Conservation (phyloP, 1,284 basidiomycete species). For the Kwoniella shivajii region DNA sequence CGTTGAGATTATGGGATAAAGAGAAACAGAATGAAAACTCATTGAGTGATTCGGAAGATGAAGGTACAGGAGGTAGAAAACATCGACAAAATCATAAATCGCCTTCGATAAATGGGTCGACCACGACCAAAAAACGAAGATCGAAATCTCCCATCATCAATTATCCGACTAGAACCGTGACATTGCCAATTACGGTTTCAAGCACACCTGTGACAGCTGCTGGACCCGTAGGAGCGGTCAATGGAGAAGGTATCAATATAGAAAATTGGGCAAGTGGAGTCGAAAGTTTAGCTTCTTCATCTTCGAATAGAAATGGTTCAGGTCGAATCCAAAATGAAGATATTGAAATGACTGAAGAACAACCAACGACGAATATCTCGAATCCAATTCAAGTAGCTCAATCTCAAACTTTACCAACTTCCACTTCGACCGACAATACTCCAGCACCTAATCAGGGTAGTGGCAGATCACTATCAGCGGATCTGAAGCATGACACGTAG, state of each 20-base stretch:
- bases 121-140: conserved; percentile 8
- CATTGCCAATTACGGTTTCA: background rate
- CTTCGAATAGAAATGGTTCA: too few relatives aligned
- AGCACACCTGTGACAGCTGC: background rate
- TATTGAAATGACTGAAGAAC: too few relatives aligned
- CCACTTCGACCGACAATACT: too few relatives aligned
- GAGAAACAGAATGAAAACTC: conserved; percentile 48
- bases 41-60: conserved; percentile 60
- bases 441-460: too few relatives aligned
- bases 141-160: conserved; percentile 2
- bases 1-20: conserved; percentile 55
- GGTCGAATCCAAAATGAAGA: too few relatives aligned
- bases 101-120: conserved; percentile 12
- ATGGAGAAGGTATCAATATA: background rate
- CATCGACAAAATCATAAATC: conserved; percentile 50
- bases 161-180: too few relatives aligned
- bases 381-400: too few relatives aligned
- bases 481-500: too few relatives aligned
- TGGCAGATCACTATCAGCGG: too few relatives aligned
- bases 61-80: conserved; percentile 51
- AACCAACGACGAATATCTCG: too few relatives aligned
- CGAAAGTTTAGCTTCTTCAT: too few relatives aligned
- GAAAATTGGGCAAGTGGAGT: conserved; percentile 2
- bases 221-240: background rate
- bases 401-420: too few relatives aligned